Evolutionary conservation across 1,284 basidiomycete genomes (phyloP), one percentile per base, ranked within the genome.

Genomic region (Spongispora temasekensis): DNA sequence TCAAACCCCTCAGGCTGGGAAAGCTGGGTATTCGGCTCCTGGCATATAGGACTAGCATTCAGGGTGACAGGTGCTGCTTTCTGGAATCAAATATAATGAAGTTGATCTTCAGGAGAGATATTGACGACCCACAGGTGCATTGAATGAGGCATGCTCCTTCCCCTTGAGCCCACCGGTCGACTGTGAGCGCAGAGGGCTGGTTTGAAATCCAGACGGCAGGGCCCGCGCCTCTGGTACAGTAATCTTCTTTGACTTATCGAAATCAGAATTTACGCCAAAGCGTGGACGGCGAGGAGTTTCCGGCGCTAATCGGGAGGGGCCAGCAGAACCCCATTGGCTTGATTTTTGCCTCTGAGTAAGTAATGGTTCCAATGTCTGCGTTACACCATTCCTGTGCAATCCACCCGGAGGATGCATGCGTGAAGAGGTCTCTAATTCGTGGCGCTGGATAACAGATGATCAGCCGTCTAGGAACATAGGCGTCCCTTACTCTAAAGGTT

Each of bases 361-460:
- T 8, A 76, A 64, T 9, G 73, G 70, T 23, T 80, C 65, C 23
- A 81, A 78, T 3, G 78, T 79, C 7, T 75, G 75, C 30, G 77
- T 75, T 21, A 68, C 66, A 32, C 78, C 80, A 52, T 74, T 79
- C 65, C 76, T 83, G 28, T 78, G 65, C 19, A 79, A 79, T 19
- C 74, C 71, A 15, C 84, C 78, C 61, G 71, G 68, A 23, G 81
- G 75, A 5, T 79, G 75, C 67, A 80, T 87, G n/a, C 85, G 82
- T 31, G 75, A 67, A 13, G 83, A 78, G 7, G 82, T 81, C 64
- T 91, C 89, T 27, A 87, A 62, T 71, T 92, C 90, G 64, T 90
- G 88, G 81, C 89, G 87, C 87, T 91, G 42, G 35, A 56, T 55
- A 56, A 59, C 61, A 61, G 53, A 55, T 44, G 50, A 61, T 67